Evolutionary conservation across 305 asterid genomes (phyloP).

Genomic region (Fraxinus greggii): DNA sequence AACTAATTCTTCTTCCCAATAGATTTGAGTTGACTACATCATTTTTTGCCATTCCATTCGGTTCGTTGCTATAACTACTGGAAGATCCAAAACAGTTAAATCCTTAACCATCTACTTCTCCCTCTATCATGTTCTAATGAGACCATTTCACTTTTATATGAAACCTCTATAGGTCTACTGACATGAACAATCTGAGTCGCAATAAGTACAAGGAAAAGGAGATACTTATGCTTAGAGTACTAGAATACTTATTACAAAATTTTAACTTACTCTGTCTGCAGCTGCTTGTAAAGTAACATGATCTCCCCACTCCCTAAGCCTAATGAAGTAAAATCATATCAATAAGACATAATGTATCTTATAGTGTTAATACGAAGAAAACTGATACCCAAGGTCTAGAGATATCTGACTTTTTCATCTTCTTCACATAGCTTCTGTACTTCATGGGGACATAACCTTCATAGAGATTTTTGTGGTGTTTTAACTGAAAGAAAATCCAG

Average conservation of each 20-base stretch:
- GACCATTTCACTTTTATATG: neutral
- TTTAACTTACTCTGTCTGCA: slow-evolving; percentile 73
- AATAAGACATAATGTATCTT: neutral
- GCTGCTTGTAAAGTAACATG: slow-evolving; percentile 98
- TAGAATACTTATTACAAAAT: neutral
- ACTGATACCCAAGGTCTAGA: neutral
- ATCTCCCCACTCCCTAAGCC: slow-evolving; percentile 96
- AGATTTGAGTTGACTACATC: neutral
- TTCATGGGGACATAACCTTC: slow-evolving; percentile 94
- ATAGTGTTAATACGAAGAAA: neutral
- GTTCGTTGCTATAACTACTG: neutral
- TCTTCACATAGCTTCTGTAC: slow-evolving; percentile 72
- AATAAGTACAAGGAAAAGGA: neutral
- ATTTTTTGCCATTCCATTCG: neutral
- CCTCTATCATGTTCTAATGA: neutral
- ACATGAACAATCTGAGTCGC: neutral
- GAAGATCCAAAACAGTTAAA: neutral
- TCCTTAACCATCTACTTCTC: neutral
- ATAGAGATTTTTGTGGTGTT: slow-evolving; percentile 60
- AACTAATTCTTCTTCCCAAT: neutral
- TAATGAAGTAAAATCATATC: slow-evolving; percentile 28
- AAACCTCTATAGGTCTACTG: neutral
- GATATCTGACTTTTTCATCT: slow-evolving; percentile 69
- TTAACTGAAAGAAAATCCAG: slow-evolving; percentile 60
- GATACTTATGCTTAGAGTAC: neutral